Conservation (phyloP, 192 early-diverging fungal genomes). For the Gryganskiella cystojenkinii region DNA sequence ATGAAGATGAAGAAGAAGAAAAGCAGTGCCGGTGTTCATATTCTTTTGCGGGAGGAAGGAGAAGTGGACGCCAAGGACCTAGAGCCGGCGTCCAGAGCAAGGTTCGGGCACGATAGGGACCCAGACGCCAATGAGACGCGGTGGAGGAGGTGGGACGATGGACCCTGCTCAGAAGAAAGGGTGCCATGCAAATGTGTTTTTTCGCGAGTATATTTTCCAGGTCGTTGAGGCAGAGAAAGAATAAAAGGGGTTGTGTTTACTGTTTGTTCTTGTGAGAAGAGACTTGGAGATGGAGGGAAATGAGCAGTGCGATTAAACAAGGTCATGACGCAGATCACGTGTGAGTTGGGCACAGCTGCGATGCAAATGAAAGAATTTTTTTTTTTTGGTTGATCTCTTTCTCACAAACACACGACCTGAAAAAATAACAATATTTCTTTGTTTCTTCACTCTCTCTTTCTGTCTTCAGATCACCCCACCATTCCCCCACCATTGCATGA, state of each 20-base stretch:
- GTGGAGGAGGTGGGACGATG: constrained; percentile 10
- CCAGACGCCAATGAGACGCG: neutral
- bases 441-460: neutral
- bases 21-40: neutral
- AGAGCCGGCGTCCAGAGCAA: neutral
- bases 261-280: too few relatives aligned
- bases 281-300: too few relatives aligned
- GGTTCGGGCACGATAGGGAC: neutral
- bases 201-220: too few relatives aligned
- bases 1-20: neutral
- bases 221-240: too few relatives aligned
- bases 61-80: neutral
- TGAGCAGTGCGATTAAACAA: too few relatives aligned
- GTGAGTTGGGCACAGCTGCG: too few relatives aligned
- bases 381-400: constrained; percentile 2
- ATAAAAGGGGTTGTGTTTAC: too few relatives aligned
- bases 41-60: neutral
- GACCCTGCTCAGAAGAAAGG: neutral
- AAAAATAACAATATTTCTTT: neutral
- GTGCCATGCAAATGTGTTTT: neutral
- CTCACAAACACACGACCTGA: too few relatives aligned
- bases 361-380: neutral
- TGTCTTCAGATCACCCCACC: too few relatives aligned
- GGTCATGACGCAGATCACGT: too few relatives aligned
- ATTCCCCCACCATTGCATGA: neutral